These are phyloP conservation scores for Sphaerobolus stellatus DNA, from an alignment of 1,284 basidiomycete species.

Conservation along the genomic window DNA sequence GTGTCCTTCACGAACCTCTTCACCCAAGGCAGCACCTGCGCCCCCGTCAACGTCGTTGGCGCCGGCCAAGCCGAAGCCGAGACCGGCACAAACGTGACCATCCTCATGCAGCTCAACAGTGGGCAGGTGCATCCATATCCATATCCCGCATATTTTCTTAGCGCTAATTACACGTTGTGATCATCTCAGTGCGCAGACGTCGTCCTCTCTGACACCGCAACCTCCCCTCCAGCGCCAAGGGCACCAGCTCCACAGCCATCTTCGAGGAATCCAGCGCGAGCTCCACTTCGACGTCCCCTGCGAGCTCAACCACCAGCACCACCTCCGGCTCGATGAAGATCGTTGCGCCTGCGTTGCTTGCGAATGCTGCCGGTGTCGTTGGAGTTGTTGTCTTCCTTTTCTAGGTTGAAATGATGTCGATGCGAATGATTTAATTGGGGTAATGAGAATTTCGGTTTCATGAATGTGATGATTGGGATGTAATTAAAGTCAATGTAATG, in stretches of 20 bases:
- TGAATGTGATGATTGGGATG: too few species aligned
- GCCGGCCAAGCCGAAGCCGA: slow-evolving; percentile 51
- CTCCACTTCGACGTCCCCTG: neutral
- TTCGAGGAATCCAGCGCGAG: neutral
- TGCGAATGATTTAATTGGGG: too few species aligned
- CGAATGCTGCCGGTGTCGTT: too few species aligned
- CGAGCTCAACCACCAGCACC: neutral
- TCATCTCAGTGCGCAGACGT: slow-evolving; percentile 65
- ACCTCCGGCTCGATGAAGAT: too few species aligned
- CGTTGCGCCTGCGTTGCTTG: too few species aligned
- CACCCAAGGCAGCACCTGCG: slow-evolving; percentile 59
- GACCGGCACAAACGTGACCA: slow-evolving; percentile 59
- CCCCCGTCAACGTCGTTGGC: slow-evolving; percentile 55
- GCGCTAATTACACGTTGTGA: too few species aligned
- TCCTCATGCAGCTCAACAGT: slow-evolving; percentile 61
- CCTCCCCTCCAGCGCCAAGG: slow-evolving; percentile 44
- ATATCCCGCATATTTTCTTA: too few species aligned
- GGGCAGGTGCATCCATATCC: slow-evolving; percentile 56
- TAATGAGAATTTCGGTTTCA: too few species aligned
- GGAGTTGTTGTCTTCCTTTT: too few species aligned
- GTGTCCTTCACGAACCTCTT: slow-evolving; percentile 51
- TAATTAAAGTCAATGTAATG: too few species aligned
- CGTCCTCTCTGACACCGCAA: slow-evolving; percentile 52
- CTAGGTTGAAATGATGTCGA: too few species aligned
- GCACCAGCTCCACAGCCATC: slow-evolving; percentile 34